phyloP scores from a whole-genome alignment of 495 filamentous ascomycete species.

The Neurospora tetrasperma region DNA sequence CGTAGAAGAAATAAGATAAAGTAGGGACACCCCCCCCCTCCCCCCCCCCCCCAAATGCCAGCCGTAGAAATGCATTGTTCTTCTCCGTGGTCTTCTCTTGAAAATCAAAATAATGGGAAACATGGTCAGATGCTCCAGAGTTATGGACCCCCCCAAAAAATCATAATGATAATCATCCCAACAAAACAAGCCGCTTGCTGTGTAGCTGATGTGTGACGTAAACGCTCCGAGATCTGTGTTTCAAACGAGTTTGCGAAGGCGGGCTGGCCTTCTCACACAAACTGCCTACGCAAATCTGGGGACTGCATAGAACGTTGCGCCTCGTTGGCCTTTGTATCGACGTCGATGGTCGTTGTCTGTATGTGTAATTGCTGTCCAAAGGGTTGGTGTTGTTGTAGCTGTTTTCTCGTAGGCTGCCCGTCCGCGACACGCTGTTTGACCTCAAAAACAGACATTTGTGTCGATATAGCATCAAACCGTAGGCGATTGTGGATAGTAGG shows the following conservation, averaged over 20 bases:
- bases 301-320: neutral
- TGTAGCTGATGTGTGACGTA: neutral
- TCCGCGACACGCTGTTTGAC: neutral
- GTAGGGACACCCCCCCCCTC: neutral
- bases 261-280: neutral
- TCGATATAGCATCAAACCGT: neutral
- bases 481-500: constrained; percentile 9
- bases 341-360: neutral
- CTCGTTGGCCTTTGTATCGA: neutral
- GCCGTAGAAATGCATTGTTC: neutral
- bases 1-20: neutral
- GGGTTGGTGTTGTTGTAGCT: neutral
- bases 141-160: neutral
- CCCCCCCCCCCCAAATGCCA: no score
- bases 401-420: neutral
- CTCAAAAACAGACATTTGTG: neutral
- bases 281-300: neutral
- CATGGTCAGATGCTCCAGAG: neutral
- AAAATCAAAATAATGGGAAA: neutral
- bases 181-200: neutral
- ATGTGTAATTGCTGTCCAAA: neutral
- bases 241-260: neutral
- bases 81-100: neutral
- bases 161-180: neutral
- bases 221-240: neutral